Conservation (phyloP, 1,139 yeast species). For the Hyphopichia buzzinii region DNA sequence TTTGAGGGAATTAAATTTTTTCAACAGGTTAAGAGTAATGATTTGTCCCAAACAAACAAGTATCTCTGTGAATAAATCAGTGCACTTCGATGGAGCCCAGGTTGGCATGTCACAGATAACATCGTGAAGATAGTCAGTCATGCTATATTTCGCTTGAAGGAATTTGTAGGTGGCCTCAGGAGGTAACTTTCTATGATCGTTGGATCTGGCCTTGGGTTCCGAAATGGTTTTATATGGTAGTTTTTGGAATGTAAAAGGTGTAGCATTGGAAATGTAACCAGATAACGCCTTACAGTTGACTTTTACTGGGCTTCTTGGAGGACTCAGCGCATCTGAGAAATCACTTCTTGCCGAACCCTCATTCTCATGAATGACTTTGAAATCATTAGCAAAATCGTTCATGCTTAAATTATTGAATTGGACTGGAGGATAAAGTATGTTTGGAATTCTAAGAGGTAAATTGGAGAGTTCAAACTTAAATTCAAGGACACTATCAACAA, state of each 20-base stretch:
- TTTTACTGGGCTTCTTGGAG: not conserved
- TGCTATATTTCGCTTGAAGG: slow-evolving; percentile 10
- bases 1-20: not conserved
- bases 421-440: slow-evolving; percentile 21
- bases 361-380: slow-evolving; percentile 13
- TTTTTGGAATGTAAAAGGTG: not conserved
- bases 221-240: not conserved
- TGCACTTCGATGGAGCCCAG: not conserved
- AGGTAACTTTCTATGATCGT: slow-evolving; percentile 2
- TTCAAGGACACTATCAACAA: slow-evolving; percentile 11
- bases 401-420: slow-evolving; percentile 21
- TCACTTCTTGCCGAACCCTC: slow-evolving; percentile 3
- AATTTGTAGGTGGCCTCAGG: slow-evolving; percentile 12
- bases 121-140: slow-evolving; percentile 13
- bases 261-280: not conserved
- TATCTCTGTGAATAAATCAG: slow-evolving; percentile 3
- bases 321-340: not conserved
- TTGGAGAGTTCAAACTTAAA: slow-evolving; percentile 24
- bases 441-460: slow-evolving; percentile 23
- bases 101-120: not conserved
- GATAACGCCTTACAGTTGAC: not conserved
- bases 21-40: slow-evolving; percentile 14
- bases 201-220: not conserved
- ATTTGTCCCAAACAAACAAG: slow-evolving; percentile 17
- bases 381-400: slow-evolving; percentile 19